A percentile compares a stretch with the other conserved stretches of the same genome.
Conservation (phyloP, 345 rosid genomes). For the Hypericum perforatum region DNA sequence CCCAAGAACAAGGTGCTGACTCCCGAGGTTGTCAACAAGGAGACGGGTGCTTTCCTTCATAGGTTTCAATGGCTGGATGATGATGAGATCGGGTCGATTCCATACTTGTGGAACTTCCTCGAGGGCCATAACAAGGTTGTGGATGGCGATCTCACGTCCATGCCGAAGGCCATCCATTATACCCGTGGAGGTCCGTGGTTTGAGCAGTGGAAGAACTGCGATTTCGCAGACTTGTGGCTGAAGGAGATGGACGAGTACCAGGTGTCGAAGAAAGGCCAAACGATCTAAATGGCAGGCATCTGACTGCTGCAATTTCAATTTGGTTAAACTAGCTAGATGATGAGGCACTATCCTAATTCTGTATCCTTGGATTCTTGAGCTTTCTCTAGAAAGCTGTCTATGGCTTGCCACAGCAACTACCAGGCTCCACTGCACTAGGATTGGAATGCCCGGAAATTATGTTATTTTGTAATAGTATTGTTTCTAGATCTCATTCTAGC, state of each 20-base stretch:
- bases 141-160: conserved; percentile 45
- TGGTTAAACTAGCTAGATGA: no score
- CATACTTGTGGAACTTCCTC: conserved; percentile 88
- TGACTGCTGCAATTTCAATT: no score
- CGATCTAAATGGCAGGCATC: neutral
- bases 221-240: conserved; percentile 87
- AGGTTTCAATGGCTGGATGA: conserved; percentile 98
- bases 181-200: conserved; percentile 99
- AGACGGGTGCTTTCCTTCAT: conserved; percentile 81
- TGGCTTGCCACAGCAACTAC: no score
- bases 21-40: conserved; percentile 61
- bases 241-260: conserved; percentile 55
- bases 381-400: no score
- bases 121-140: conserved; percentile 85
- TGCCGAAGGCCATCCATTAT: conserved; percentile 79
- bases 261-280: conserved; percentile 6
- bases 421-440: no score
- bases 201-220: conserved; percentile 87
- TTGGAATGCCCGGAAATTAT: no score
- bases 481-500: no score
- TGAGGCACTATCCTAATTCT: no score
- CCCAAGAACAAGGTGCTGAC: conserved; percentile 69
- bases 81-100: conserved; percentile 72
- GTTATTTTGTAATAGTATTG: no score
- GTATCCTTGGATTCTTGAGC: no score